Evolutionary conservation across 306 rosid species (phyloP).

Genomic region (Fagus sylvatica): DNA sequence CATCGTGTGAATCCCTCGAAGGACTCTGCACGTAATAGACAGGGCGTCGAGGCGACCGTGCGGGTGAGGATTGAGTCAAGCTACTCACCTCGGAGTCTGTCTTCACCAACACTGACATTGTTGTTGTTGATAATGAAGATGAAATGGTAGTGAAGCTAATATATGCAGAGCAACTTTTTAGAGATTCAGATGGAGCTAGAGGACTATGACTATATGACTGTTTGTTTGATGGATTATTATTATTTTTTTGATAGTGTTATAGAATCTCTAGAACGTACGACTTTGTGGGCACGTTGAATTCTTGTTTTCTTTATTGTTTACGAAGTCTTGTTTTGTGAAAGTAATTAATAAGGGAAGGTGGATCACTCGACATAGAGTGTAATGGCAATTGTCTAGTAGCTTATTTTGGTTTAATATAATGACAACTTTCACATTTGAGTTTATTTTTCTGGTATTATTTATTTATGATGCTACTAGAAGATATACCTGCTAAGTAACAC

Average conservation of each 20-base stretch:
- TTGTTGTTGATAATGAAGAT: background rate
- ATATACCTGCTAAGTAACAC: background rate
- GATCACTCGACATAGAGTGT: conserved; percentile 14
- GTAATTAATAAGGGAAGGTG: conserved; percentile 40
- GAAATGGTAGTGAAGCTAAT: background rate
- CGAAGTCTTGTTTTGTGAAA: conserved; percentile 35
- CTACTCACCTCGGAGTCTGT: conserved; percentile 95
- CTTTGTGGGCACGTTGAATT: conserved; percentile 32
- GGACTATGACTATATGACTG: background rate
- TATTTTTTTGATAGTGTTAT: background rate
- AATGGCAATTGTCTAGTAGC: background rate
- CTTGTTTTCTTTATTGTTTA: conserved; percentile 35
- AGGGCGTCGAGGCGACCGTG: conserved; percentile 61
- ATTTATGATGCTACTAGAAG: background rate
- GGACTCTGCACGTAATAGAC: conserved; percentile 89
- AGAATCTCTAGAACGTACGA: conserved; percentile 43
- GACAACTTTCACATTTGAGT: background rate
- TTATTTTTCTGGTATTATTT: no score
- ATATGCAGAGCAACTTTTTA: background rate
- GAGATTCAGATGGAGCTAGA: background rate
- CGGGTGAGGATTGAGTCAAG: conserved; percentile 72
- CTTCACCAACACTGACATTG: conserved; percentile 55
- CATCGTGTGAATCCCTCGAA: conserved; percentile 79
- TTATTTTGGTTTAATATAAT: background rate
- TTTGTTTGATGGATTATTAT: background rate